These are phyloP conservation scores for Termitomyces sp. DNA, from an alignment of 768 basidiomycete species.

Conservation along the genomic window DNA sequence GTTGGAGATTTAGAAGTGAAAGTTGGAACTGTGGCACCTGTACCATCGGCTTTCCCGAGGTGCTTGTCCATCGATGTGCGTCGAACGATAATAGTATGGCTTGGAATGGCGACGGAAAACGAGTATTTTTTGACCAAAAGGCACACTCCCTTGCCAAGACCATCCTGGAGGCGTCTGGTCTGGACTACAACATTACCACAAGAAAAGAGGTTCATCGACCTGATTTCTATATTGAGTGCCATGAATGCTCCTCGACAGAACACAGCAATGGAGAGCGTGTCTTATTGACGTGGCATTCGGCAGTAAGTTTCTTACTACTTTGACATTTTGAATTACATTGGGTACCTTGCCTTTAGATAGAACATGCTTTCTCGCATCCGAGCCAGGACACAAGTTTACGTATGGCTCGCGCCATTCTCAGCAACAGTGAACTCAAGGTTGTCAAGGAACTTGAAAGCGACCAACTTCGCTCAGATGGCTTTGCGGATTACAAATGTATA, in stretches of 20 bases:
- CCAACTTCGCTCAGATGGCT: neutral
- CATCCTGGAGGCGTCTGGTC: slow-evolving; percentile 5
- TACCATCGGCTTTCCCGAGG: neutral
- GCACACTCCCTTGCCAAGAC: neutral
- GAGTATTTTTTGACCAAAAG: neutral
- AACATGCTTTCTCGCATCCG: neutral
- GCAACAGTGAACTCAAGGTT: neutral
- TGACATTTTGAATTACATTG: neutral
- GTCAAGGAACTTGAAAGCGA: neutral
- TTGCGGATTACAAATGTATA: neutral
- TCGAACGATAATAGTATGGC: neutral
- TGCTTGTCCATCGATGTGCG: neutral
- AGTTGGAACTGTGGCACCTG: neutral
- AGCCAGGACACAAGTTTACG: neutral
- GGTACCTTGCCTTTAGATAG: neutral
- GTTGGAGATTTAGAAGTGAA: neutral
- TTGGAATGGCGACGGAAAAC: neutral
- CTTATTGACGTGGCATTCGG: slow-evolving; percentile 2
- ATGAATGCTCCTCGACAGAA: neutral
- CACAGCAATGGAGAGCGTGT: neutral
- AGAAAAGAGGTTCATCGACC: neutral
- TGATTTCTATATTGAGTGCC: slow-evolving; percentile 2
- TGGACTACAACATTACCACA: neutral
- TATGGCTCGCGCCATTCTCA: neutral
- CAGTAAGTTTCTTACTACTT: neutral